Evolutionary conservation across 805 yeast species (phyloP), one percentile per base, ranked within the genome.

Genomic region (Starmerella vitae): DNA sequence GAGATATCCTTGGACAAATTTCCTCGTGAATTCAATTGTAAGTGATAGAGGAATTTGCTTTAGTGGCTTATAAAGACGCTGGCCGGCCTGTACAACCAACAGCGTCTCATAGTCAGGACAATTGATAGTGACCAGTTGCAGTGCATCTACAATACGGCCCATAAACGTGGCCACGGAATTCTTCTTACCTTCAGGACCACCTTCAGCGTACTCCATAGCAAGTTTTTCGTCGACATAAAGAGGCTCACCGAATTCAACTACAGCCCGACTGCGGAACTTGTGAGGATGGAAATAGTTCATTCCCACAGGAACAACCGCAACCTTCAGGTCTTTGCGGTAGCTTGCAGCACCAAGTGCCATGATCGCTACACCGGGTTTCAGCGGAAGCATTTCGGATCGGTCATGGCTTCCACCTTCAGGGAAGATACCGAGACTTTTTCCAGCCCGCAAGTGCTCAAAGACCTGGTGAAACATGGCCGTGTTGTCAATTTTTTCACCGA

Each of bases 351-450:
- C 98, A 22, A 91, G 66, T 0, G 97, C 98, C 97, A 88, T 91
- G 41, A 88, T 80, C 2, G 95, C 95, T 7, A 91, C 96, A 46
- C 98, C 98, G 1, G 97, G 95, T 56, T 91, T 88, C 49, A 88
- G 65, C 0, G 98, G 98, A 36, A 88, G 67, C 49, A 88, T 61
- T 46, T 84, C 93, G 0, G 97, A 76, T 49, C 98, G 69, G 58
- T 88, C 98, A 54, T 88, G 98, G 10, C 95, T 84, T 1, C 98
- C 98, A 43, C 98, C 98, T 64, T 91, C 98, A 7, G 98, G 96
- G 63, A 85, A 91, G 33, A 91, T 82, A 9, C 97, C 97, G 26
- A 91, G 62, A 46, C 93, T 82, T 41, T 81, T 74, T 30, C 91
- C 85, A 43, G 73, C 69, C 15, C 82, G 70, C 46, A 91, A 67